Evolutionary conservation across 768 basidiomycete genomes (phyloP), one percentile per base, ranked within the genome.

Genomic region (Arthromyces matolae): DNA sequence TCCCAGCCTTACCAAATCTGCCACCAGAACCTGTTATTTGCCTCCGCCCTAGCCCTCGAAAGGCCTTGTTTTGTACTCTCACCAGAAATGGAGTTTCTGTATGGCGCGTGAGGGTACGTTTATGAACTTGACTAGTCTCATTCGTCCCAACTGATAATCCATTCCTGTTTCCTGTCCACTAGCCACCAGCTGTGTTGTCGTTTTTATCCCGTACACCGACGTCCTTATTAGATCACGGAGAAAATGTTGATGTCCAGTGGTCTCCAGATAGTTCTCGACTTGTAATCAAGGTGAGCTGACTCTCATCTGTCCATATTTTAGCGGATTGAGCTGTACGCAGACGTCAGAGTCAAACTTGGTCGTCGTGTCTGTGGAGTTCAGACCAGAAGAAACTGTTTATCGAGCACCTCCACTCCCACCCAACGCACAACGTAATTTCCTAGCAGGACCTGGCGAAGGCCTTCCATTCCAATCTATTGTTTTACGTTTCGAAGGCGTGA

Each of bases 221-320:
- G 1, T 94, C 91, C 14, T 70, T 95, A 31, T 64, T 77, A 45
- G 84, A 89, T 49, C 93, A 94, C 62, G 93, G 93, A n/a, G 79
- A 83, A 58, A 95, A 93, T 56, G 52, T 75, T 16, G 68, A 77
- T 43, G 80, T 79, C 10, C 77, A 81, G 58, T 97, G 93, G 93
- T 83, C 92, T 14, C 83, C 84, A 44, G 91, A 93, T 62, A 85
- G 87, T 27, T 74, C 75, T 57, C 76, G 82, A 56, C 80, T 97
- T 39, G 80, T 93, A 44, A 78, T 97, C 18, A 81, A 87, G 68
- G 93, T 89, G 82, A 33, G n/a, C 40, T 33, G 22, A 42, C 23
- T 23, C 39, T 29, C 8, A 32, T 47, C n/a, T 18, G 9, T 37
- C n/a, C 16, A 19, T n/a, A 20, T 49, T 20, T 16, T 16, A 25